Conservation (phyloP, 2,329 filamentous ascomycete species). For the Coniochaeta sp. region DNA sequence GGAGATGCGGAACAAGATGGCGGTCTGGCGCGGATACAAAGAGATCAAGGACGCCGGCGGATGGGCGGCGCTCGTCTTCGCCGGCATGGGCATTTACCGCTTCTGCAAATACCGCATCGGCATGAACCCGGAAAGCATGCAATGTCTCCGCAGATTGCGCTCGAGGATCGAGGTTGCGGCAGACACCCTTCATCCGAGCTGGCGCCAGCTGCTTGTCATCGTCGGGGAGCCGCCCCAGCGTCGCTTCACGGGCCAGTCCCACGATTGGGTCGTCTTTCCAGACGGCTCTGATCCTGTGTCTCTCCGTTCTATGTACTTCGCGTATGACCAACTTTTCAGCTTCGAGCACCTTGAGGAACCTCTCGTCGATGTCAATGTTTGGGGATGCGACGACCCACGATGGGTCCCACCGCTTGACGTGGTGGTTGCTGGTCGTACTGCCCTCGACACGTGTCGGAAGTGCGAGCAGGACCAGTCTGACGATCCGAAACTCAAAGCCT, state of each 20-base stretch:
- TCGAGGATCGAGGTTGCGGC: constrained; percentile 45
- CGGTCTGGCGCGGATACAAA: constrained; percentile 50
- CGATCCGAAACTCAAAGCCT: constrained; percentile 25
- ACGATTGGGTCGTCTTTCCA: constrained; percentile 43
- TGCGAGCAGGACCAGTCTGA: constrained; percentile 45
- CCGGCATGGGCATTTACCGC: constrained; percentile 50
- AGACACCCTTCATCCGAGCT: constrained; percentile 43
- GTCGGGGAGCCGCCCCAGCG: constrained; percentile 33
- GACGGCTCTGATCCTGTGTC: constrained; percentile 24
- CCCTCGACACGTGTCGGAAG: constrained; percentile 29
- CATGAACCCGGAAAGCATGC: constrained; percentile 39
- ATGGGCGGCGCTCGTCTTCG: constrained; percentile 48
- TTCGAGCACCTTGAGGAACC: constrained; percentile 43
- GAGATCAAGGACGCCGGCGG: constrained; percentile 51
- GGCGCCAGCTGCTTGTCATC: constrained; percentile 41
- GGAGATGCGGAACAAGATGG: constrained; percentile 36
- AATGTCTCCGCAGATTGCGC: constrained; percentile 33
- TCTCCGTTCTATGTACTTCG: constrained; percentile 36
- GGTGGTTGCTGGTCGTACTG: neutral
- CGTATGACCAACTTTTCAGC: constrained; percentile 37
- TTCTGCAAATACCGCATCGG: constrained; percentile 54
- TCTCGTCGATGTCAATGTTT: constrained; percentile 38
- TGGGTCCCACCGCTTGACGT: constrained; percentile 21
- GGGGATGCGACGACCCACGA: constrained; percentile 43
- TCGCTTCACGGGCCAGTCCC: constrained; percentile 38